These are phyloP conservation scores for Tolypocladium sp. DNA, from an alignment of 2,329 filamentous ascomycete genomes.

Conservation along the genomic window DNA sequence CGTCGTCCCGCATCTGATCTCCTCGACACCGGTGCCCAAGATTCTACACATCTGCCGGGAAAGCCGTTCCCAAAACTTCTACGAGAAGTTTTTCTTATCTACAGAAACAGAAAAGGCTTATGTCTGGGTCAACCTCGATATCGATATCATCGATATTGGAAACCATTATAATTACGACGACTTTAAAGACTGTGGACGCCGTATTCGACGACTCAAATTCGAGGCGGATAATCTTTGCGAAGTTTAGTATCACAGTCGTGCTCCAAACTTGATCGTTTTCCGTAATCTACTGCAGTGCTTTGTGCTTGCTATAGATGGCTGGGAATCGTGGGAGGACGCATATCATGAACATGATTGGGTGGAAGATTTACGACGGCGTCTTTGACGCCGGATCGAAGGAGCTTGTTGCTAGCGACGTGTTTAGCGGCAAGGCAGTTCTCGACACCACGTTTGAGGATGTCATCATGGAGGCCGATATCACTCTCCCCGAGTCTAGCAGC, in stretches of 20 bases:
- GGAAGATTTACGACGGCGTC: not conserved
- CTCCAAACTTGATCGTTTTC: not conserved
- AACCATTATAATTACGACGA: not conserved
- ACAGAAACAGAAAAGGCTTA: not conserved
- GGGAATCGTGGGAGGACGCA: not conserved
- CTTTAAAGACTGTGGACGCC: not conserved
- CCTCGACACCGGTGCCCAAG: not conserved
- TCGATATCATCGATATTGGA: not conserved
- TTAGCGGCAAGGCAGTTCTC: not conserved
- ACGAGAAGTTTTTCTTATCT: not conserved
- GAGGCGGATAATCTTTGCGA: not conserved
- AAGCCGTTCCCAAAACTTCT: not conserved
- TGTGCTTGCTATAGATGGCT: not conserved
- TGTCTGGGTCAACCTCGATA: not conserved
- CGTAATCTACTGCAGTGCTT: not conserved
- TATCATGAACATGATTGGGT: too few species aligned
- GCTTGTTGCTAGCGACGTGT: not conserved
- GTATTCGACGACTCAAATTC: not conserved
- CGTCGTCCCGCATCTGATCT: not conserved
- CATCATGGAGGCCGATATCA: not conserved
- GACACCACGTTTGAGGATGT: not conserved
- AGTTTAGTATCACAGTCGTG: not conserved
- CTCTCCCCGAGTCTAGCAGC: not conserved
- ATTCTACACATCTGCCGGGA: not conserved
- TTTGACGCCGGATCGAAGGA: not conserved